Evolutionary conservation across 257 asterid genomes (phyloP).

Genomic region (Scutellaria minor): DNA sequence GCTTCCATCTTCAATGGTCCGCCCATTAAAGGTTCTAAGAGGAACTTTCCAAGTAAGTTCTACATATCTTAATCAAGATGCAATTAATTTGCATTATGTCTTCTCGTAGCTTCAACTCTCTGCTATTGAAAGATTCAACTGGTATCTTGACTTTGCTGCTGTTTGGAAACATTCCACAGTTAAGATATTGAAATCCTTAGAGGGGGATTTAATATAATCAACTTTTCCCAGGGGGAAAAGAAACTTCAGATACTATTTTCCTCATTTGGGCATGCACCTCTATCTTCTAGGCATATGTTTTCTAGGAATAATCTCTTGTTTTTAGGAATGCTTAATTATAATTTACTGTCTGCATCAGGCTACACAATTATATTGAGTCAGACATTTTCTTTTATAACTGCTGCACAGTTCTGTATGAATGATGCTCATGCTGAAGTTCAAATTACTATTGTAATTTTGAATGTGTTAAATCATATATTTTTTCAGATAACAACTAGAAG

Average conservation of each 20-base stretch:
- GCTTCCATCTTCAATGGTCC: conserved; percentile 92
- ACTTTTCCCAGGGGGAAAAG: conserved; percentile 22
- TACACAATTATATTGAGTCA: conserved; percentile 12
- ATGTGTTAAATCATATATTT: conserved; percentile 36
- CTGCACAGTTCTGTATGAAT: conserved; percentile 19
- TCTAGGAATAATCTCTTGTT: background rate
- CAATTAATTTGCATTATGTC: conserved; percentile 21
- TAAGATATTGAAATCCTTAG: conserved; percentile 6
- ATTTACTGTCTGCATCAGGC: conserved; percentile 21
- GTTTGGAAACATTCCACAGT: conserved; percentile 1
- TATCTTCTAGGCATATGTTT: conserved; percentile 14
- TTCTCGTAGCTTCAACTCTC: conserved; percentile 23
- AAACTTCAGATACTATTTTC: background rate
- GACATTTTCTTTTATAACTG: conserved; percentile 16
- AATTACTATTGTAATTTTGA: conserved; percentile 25
- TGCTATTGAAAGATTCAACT: conserved; percentile 27
- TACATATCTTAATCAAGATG: conserved; percentile 23
- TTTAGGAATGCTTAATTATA: conserved; percentile 15
- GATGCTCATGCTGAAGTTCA: conserved; percentile 33
- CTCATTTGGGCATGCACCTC: conserved; percentile 17
- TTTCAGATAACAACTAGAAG: conserved; percentile 90
- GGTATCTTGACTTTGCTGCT: conserved; percentile 27
- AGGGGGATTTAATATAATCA: background rate
- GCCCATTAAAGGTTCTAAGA: conserved; percentile 79
- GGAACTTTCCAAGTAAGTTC: conserved; percentile 94